Conservation (phyloP, 768 basidiomycete species). For the Mycena olivaceomarginata region DNA sequence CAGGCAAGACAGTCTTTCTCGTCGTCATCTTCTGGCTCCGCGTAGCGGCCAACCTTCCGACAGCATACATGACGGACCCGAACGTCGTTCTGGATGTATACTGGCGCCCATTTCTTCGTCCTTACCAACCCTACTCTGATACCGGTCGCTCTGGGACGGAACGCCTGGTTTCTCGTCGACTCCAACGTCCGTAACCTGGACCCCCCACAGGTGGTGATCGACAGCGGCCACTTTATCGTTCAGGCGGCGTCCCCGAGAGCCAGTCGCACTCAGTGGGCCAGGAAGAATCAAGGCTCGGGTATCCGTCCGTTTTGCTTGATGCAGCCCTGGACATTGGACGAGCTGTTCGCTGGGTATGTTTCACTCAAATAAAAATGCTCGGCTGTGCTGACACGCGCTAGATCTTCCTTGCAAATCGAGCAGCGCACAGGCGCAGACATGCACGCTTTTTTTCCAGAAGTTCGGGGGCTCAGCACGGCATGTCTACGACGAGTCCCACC, state of each 20-base stretch:
- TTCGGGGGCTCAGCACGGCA: conserved; percentile 31
- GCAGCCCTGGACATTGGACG: conserved; percentile 34
- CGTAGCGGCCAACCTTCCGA: conserved; percentile 30
- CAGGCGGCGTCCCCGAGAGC: conserved; percentile 31
- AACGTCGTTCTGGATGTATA: conserved; percentile 28
- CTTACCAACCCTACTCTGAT: conserved; percentile 10
- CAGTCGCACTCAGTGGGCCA: conserved; percentile 19
- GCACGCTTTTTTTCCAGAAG: conserved; percentile 26
- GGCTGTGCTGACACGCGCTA: conserved; percentile 25
- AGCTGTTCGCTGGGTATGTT: conserved; percentile 30
- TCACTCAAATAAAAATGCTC: conserved; percentile 15
- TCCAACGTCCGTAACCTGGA: conserved; percentile 23
- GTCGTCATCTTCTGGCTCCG: conserved; percentile 26
- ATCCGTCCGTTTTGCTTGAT: conserved; percentile 31
- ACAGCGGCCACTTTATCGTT: conserved; percentile 29
- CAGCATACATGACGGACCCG: conserved; percentile 31
- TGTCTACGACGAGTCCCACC: conserved; percentile 20
- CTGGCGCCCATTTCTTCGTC: conserved; percentile 27
- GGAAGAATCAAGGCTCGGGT: conserved; percentile 22
- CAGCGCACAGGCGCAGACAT: conserved; percentile 27
- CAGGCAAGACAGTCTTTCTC: conserved; percentile 27
- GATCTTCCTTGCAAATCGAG: conserved; percentile 25
- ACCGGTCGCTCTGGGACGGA: conserved; percentile 24
- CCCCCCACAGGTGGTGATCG: conserved; percentile 25
- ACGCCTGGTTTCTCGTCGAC: conserved; percentile 25